A percentile compares a stretch with the other conserved stretches of the same genome.
phyloP scores from a whole-genome alignment of 208 protist genomes.

The Phytomonas francai region DNA sequence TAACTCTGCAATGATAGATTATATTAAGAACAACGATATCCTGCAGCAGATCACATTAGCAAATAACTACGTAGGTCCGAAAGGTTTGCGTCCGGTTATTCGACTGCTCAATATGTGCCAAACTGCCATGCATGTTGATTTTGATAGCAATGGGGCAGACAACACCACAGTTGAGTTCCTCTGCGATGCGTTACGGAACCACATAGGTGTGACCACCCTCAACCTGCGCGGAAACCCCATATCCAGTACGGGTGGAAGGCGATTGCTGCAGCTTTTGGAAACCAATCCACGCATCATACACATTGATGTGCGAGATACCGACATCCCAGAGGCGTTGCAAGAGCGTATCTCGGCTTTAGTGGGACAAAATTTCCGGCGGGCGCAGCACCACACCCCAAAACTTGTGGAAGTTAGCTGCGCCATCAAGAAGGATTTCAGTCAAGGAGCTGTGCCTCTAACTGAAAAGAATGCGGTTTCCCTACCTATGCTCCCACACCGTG shows the following conservation, averaged over 20 bases:
- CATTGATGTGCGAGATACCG: constrained; percentile 60
- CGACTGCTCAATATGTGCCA: constrained; percentile 76
- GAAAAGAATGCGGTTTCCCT: neutral
- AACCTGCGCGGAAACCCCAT: constrained; percentile 80
- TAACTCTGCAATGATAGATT: constrained; percentile 74
- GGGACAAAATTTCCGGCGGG: constrained; percentile 24
- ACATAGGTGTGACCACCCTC: constrained; percentile 54
- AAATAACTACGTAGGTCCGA: constrained; percentile 86
- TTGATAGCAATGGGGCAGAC: constrained; percentile 76
- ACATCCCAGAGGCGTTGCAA: constrained; percentile 70
- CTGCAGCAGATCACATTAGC: constrained; percentile 43
- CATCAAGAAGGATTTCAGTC: neutral
- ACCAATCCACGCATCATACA: constrained; percentile 57
- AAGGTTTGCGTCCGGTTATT: constrained; percentile 74
- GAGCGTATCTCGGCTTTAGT: constrained; percentile 46
- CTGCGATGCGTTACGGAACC: constrained; percentile 55
- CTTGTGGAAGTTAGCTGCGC: constrained; percentile 10
- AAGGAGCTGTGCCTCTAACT: neutral
- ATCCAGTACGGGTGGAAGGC: constrained; percentile 60
- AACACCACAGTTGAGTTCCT: constrained; percentile 65
- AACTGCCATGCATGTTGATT: constrained; percentile 62
- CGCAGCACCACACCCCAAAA: constrained; percentile 13
- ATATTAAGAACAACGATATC: constrained; percentile 34
- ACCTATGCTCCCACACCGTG: neutral
- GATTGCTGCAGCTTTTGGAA: constrained; percentile 66